Evolutionary conservation across 805 yeast genomes (phyloP), one percentile per base, ranked within the genome.

Genomic region (Candida berthetii): DNA sequence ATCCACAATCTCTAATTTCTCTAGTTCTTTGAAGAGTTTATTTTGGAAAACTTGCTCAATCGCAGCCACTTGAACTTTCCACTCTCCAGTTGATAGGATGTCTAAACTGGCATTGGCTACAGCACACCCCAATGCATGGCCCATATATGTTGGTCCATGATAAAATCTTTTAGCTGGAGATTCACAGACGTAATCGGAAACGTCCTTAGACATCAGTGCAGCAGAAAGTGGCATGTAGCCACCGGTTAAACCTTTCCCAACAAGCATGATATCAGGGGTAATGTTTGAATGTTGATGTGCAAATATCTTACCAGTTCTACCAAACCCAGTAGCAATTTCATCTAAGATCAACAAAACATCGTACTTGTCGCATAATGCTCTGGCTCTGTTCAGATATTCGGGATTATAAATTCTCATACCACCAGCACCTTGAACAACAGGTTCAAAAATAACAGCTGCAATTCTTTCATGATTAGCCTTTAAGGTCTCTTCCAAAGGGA

Each of bases 361-460:
- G 41, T 61, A 61, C 37, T 54, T 43, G 36, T 53, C 53, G 42
- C 69, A 65, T 3, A 64, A 46, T 35, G 55, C 55, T 37, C 62
- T 52, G 10, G 61, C 62, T 35, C 54, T 54, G 28, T 58, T 60
- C 19, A 60, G 40, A 37, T 50, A 65, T 6, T 58, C 61, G 9
- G 62, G 61, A 36, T 57, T 55, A 22, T 65, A 65, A 15, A 62
- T 52, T 32, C 55, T 42, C 48, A 66, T 55, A 7, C 69, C 71
- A 15, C 65, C 68, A 28, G 68, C 71, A 19, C 71, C 69, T 49
- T 66, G 71, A 33, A 54, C 46, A 29, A 66, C 57, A 7, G 66
- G 61, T 45, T 66, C 69, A 37, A 65, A 39, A 8, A 66, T 61
- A 11, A 64, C 53, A 15, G 61, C 68, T 13, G 68, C 65, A 22